Base-by-base conservation (phyloP, 78 protist species). In the Dictyostelium capitatum region DNA sequence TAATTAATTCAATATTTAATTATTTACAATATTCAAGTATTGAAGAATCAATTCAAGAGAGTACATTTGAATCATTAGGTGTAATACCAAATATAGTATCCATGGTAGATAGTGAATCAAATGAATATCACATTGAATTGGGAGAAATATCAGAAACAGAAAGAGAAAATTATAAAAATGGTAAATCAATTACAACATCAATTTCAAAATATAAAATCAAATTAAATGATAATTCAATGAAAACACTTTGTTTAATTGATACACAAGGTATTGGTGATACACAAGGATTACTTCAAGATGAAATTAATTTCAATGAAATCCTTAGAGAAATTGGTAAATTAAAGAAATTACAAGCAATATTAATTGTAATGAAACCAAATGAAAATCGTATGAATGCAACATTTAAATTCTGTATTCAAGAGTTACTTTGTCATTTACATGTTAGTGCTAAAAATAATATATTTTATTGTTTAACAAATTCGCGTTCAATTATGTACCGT, bases 261-360 rank as follows among this genome's bases (percentile, higher is more conserved):
- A 79, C 83, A 79, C 83, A 65, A 30, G 83, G 83, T 54, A 19
- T 79, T 19, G 19, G 32, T 6, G 83, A 79, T 54, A 79, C 69
- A 4, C 30, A 47, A 19, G 83, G 83, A 2, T 51, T 79, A 7
- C 25, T 28, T 30, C 19, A 48, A 23, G 83, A 79, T 54, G 69
- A 79, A 54, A 57, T 23, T 25, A 79, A 79, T 51, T 46, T 79
- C 23, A n/a, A 79, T 11, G 25, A 32, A 15, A 32, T 67, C 5
- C 25, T 67, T 5, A 6, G 6, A 2, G 75, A 67, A 11, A 32
- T 67, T 6, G 28, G 46, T 30, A 32, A 25, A 32, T 43, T 67
- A 6, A 32, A 25, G 14, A 0, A 28, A 32, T 32, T 67, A 32
- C 41, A 67, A 30, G 75, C 75, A 5, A 41, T 67, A 6, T 25